Evolutionary conservation across 2,329 filamentous ascomycete genomes (phyloP).

Genomic region (Ophiostoma perfectum): DNA sequence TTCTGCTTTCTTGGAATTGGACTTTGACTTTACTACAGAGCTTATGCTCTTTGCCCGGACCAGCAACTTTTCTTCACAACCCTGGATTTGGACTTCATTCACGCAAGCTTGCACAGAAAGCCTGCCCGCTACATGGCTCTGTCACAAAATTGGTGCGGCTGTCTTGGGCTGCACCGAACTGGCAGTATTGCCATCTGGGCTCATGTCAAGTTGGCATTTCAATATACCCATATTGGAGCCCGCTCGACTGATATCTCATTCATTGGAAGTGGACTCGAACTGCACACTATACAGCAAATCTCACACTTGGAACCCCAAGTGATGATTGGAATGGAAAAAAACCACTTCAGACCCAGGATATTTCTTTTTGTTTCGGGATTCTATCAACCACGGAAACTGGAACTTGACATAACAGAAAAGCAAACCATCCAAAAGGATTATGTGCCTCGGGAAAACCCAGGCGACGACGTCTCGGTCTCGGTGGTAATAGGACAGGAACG

Average conservation of each 20-base stretch:
- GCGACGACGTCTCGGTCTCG: background rate
- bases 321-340: background rate
- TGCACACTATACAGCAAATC: background rate
- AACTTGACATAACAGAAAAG: background rate
- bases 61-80: background rate
- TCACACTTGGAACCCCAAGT: background rate
- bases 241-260: background rate
- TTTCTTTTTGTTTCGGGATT: constrained; percentile 4
- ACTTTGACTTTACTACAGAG: constrained; percentile 1
- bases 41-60: constrained; percentile 1
- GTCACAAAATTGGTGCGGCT: background rate
- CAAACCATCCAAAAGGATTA: no score
- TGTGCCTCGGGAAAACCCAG: background rate
- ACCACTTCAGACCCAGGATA: background rate
- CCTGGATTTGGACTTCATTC: background rate
- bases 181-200: background rate
- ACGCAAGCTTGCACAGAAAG: background rate
- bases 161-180: background rate
- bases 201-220: constrained; percentile 14
- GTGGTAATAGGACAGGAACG: background rate
- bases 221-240: background rate
- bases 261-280: background rate
- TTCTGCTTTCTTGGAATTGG: constrained; percentile 12
- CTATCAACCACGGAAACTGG: background rate
- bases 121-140: background rate